Base-by-base conservation (phyloP, 139 green algal genomes). In the Pleodorina starrii region DNA sequence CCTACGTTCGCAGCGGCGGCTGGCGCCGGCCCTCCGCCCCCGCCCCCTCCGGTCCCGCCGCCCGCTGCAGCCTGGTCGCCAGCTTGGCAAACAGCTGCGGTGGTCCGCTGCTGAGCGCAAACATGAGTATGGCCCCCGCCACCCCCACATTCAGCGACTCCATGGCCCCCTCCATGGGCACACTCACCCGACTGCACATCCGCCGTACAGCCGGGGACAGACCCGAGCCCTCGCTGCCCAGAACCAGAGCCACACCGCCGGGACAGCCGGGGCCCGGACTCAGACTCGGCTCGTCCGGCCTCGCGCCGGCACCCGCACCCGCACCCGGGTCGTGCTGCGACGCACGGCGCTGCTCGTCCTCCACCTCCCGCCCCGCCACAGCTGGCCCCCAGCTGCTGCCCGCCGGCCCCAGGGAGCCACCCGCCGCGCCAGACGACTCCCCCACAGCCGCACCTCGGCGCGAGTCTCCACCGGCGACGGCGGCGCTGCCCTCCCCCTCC, bases 131-230 rank as follows among this genome's bases (percentile, higher is more conserved):
- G 12, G 73, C 81, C 0, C 96, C 96, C 25, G 96, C 96, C 25
- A 96, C 93, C 23, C 91, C 93, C 7, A 98, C 96, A 90, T 98
- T 98, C 23, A 98, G 83, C 1, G 84, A 94, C 89, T 98, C 96
- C 96, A 98, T 97, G 0, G 40, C 35, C 48, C 89, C 87, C 32
- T 43, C 68, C 94, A 97, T 97, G 25, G 96, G 96, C 1, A 98
- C 93, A 12, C 78, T 88, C n/a, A 98, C 54, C 0, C 88, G 60
- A 0, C 5, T 42, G 68, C 94, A 97, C 4, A 35, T 19, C 42
- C 57, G 29, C 42, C 89, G 82, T 21, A 94, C 88, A 16, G 71
- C 89, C 10, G 36, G 5, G 3, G 93, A 96, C 51, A 98, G 63
- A 1, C 97, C 97, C 83, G 94, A 91, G 11, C 97, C 96, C 86